Conservation (phyloP, 129 eudicot genomes). For the Tanacetum coccineum region DNA sequence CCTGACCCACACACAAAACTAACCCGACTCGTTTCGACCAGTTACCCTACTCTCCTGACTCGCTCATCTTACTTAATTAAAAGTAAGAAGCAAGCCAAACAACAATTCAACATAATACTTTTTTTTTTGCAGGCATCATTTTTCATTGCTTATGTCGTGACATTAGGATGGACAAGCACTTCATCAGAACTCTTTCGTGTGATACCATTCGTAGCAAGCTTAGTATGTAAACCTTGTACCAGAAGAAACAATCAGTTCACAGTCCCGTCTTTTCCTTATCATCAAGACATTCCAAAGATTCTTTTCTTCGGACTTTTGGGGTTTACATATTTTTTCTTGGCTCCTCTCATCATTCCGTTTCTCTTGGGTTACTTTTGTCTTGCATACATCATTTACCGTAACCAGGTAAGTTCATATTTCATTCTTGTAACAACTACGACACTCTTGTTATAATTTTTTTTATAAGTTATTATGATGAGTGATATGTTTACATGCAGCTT, state of each 20-base stretch:
- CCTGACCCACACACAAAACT: no score
- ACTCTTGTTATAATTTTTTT: background rate
- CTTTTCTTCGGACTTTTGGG: constrained; percentile 69
- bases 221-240: constrained; percentile 35
- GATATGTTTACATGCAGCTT: constrained; percentile 40
- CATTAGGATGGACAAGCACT: constrained; percentile 74
- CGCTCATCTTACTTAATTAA: no score
- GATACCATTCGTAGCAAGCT: constrained; percentile 39
- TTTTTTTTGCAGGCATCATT: constrained; percentile 58
- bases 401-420: constrained; percentile 46
- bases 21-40: no score
- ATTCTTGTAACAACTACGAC: background rate
- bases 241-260: constrained; percentile 30
- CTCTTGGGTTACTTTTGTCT: constrained; percentile 56
- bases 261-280: constrained; percentile 50
- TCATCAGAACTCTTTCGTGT: constrained; percentile 58
- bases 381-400: constrained; percentile 59
- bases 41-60: no score
- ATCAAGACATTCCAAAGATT: constrained; percentile 51
- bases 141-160: constrained; percentile 69
- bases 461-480: background rate
- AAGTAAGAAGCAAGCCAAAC: no score
- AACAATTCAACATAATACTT: no score
- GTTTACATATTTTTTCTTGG: constrained; percentile 52
- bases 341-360: constrained; percentile 69